Conservation (phyloP, 768 basidiomycete genomes). For the Dentipellis sp. region DNA sequence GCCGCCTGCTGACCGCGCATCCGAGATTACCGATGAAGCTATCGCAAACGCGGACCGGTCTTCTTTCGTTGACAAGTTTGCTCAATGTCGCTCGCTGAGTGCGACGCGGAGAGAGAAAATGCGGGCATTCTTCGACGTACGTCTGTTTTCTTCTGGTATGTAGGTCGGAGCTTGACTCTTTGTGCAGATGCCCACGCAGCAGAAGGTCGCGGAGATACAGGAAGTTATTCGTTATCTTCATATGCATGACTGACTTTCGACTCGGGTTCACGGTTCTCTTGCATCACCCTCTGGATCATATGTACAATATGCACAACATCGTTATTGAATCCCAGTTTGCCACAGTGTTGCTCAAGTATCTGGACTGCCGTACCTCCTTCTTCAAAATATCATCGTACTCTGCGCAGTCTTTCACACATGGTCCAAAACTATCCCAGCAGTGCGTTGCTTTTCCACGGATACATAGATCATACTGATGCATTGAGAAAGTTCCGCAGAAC, state of each 20-base stretch:
- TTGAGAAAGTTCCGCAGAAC: no score
- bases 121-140: constrained; percentile 43
- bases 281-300: no score
- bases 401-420: no score
- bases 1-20: background rate
- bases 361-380: no score
- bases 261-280: no score
- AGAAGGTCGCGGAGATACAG: constrained; percentile 43
- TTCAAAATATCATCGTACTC: no score
- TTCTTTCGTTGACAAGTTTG: constrained; percentile 39
- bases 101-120: constrained; percentile 33
- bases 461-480: no score
- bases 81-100: constrained; percentile 28
- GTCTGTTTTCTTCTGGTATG: constrained; percentile 15
- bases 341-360: no score
- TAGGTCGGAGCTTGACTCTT: background rate
- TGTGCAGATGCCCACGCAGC: constrained; percentile 42
- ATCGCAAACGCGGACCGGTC: constrained; percentile 14
- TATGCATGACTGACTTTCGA: background rate
- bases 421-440: no score
- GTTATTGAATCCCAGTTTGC: no score
- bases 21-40: background rate
- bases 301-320: no score
- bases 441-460: no score
- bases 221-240: constrained; percentile 36